A percentile compares a stretch with the other conserved stretches of the same genome.
phyloP scores from a whole-genome alignment of 495 filamentous ascomycete genomes.

The Antarctomyces pellizariae region DNA sequence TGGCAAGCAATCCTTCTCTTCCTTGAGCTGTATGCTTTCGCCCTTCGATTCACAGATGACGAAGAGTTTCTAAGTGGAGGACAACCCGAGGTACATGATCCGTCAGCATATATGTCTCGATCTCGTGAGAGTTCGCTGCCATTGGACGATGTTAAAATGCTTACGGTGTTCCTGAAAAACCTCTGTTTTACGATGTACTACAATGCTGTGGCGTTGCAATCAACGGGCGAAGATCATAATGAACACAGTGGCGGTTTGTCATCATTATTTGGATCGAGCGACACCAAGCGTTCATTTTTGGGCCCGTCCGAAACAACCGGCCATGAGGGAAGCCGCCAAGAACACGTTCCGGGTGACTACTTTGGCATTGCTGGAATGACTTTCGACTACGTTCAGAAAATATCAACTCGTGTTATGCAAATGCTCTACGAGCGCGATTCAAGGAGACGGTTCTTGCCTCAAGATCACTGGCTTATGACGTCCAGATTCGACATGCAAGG shows the following conservation, averaged over 20 bases:
- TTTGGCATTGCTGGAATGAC: constrained; percentile 44
- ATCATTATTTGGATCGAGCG: constrained; percentile 27
- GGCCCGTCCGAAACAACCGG: too few relatives aligned
- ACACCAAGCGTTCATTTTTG: too few relatives aligned
- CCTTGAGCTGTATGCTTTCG: constrained; percentile 80
- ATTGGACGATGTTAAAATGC: constrained; percentile 41
- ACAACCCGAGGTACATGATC: constrained; percentile 12
- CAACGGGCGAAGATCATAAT: too few relatives aligned
- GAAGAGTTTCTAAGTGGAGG: constrained; percentile 46
- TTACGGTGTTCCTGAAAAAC: constrained; percentile 76
- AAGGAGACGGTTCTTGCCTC: constrained; percentile 55
- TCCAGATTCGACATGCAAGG: constrained; percentile 74
- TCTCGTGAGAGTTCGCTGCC: constrained; percentile 43
- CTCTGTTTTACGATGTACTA: constrained; percentile 83
- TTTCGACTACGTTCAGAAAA: constrained; percentile 52
- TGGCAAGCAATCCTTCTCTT: constrained; percentile 84
- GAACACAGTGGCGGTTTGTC: too few relatives aligned
- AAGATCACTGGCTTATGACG: constrained; percentile 87
- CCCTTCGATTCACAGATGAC: constrained; percentile 81
- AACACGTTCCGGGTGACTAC: too few relatives aligned
- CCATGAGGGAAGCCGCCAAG: too few relatives aligned
- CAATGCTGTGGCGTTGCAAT: constrained; percentile 49
- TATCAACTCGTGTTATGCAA: constrained; percentile 60
- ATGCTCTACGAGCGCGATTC: constrained; percentile 93
- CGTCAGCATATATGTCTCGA: constrained; percentile 10